Conservation (phyloP, 208 protist species). For the Trypanosoma mega region DNA sequence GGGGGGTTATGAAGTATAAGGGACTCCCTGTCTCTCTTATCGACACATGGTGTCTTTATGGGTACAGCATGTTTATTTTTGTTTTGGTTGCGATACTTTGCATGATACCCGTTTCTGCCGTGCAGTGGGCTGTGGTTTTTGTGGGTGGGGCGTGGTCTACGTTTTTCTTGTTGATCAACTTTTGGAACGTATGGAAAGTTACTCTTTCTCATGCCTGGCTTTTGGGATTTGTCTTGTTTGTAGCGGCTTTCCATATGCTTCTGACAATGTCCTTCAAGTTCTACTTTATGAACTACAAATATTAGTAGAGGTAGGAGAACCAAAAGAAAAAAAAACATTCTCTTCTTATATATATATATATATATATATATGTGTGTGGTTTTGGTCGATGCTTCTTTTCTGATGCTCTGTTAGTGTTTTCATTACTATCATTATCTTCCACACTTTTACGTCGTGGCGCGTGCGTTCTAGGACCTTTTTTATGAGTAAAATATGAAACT, state of each 20-base stretch:
- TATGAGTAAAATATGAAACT: too few species aligned
- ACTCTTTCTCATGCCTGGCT: slow-evolving; percentile 69
- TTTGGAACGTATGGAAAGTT: slow-evolving; percentile 78
- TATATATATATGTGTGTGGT: not conserved
- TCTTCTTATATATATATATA: not conserved
- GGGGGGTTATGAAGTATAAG: slow-evolving; percentile 88
- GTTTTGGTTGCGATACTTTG: slow-evolving; percentile 71
- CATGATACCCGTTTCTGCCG: slow-evolving; percentile 53
- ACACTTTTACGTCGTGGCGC: too few species aligned
- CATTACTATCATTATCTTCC: too few species aligned
- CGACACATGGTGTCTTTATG: slow-evolving; percentile 84
- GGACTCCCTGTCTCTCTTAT: slow-evolving; percentile 61
- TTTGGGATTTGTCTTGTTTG: slow-evolving; percentile 56
- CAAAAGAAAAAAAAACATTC: not conserved
- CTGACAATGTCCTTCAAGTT: slow-evolving; percentile 85
- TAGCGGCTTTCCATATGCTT: slow-evolving; percentile 63
- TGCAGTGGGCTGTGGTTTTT: slow-evolving; percentile 79
- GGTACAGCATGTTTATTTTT: slow-evolving; percentile 91
- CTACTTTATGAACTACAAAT: slow-evolving; percentile 85
- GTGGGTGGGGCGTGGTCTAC: slow-evolving; percentile 74
- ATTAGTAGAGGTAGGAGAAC: slow-evolving; percentile 31
- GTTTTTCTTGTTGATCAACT: slow-evolving; percentile 72
- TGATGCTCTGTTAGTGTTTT: too few species aligned
- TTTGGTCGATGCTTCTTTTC: too few species aligned
- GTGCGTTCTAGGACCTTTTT: too few species aligned